phyloP scores from a whole-genome alignment of 2,329 filamentous ascomycete species.

The Penicillium sp. region DNA sequence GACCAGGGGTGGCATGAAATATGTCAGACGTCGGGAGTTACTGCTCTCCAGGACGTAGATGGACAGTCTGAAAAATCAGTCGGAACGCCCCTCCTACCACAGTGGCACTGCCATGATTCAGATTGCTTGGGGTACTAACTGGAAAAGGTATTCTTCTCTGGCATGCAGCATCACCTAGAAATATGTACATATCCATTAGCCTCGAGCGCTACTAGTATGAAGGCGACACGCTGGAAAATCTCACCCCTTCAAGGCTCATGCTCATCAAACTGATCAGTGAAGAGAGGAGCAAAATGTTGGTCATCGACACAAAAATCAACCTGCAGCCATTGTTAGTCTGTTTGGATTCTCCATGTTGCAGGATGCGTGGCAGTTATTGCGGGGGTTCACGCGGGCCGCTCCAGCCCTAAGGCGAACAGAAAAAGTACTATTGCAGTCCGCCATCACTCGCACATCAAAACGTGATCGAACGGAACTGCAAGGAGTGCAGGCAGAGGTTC shows the following conservation, averaged over 20 bases:
- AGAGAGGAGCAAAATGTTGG: conserved; percentile 64
- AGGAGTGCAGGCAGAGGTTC: not conserved
- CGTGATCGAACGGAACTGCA: conserved; percentile 43
- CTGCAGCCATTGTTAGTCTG: conserved; percentile 31
- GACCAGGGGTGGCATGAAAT: conserved; percentile 53
- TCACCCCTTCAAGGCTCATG: conserved; percentile 61
- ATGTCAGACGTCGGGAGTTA: conserved; percentile 51
- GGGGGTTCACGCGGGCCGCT: conserved; percentile 1
- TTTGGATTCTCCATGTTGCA: not conserved
- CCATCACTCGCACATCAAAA: conserved; percentile 26
- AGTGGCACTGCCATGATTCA: conserved; percentile 8
- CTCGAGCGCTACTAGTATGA: not conserved
- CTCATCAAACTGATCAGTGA: conserved; percentile 63
- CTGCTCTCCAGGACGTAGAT: conserved; percentile 52
- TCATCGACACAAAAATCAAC: conserved; percentile 65
- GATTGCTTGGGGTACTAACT: conserved; percentile 43
- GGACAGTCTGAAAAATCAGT: conserved; percentile 38
- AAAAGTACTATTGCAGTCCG: conserved; percentile 5
- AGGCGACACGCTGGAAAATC: conserved; percentile 2
- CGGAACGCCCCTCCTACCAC: not conserved
- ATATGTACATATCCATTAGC: not conserved
- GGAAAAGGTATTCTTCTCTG: conserved; percentile 65
- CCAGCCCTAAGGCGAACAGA: not conserved
- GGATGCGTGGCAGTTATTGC: conserved; percentile 24
- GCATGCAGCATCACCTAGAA: conserved; percentile 63